These are phyloP conservation scores for Atractiella rhizophila DNA, from an alignment of 768 basidiomycete species.

Conservation along the genomic window DNA sequence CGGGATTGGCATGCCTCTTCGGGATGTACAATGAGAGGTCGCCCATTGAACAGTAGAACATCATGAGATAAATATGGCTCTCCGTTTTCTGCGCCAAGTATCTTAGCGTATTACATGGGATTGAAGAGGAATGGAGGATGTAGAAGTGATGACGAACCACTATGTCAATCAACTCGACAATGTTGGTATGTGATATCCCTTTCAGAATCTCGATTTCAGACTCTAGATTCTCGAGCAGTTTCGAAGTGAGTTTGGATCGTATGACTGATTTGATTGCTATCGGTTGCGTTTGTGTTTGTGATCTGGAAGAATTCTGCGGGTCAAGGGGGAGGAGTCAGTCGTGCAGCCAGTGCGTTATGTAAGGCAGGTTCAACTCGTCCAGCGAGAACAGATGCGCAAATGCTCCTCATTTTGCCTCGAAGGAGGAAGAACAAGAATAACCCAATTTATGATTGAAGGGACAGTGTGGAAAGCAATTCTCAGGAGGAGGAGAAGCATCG, in stretches of 20 bases:
- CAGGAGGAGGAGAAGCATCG: too few relatives aligned
- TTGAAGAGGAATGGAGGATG: neutral
- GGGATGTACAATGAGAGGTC: constrained; percentile 93
- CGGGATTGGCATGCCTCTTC: constrained; percentile 81
- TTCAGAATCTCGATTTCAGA: constrained; percentile 94
- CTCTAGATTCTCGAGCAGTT: constrained; percentile 91
- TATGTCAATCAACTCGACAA: constrained; percentile 77
- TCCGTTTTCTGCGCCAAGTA: constrained; percentile 25
- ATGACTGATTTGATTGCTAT: constrained; percentile 87
- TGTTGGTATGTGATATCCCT: constrained; percentile 69
- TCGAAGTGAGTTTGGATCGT: constrained; percentile 58
- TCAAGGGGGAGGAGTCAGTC: neutral
- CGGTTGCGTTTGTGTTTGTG: neutral
- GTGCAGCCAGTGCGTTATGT: neutral
- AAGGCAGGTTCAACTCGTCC: neutral
- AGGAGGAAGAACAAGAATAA: neutral
- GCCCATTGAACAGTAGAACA: constrained; percentile 89
- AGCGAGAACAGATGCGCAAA: neutral
- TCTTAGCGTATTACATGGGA: neutral
- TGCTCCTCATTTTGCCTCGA: neutral
- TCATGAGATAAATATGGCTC: constrained; percentile 53
- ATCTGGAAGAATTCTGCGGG: neutral
- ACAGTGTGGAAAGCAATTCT: neutral
- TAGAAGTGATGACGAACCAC: too few relatives aligned
- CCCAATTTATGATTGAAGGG: neutral